Base-by-base conservation (phyloP, 495 filamentous ascomycete species). In the Aspergillus egyptiacus region DNA sequence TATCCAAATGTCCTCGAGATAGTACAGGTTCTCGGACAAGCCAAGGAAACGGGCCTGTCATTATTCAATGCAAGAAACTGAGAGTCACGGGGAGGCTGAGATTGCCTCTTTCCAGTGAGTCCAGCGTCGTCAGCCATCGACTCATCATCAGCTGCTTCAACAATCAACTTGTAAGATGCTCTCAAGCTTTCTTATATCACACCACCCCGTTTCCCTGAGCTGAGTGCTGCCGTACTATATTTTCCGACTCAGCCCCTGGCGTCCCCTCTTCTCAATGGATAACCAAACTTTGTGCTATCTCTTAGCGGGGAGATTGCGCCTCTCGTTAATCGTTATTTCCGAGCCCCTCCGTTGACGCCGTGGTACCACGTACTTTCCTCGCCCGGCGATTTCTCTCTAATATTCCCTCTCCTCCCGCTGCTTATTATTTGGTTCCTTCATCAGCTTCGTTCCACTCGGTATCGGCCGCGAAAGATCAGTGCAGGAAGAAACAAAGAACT, bases 311-410 rank as follows among this genome's bases (percentile, higher is more conserved):
- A 25, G 30, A 36, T 27, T 38, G 39, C 38, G 30, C 37, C 48
- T 35, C 40, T 42, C 37, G 30, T 37, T 44, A 7, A 32, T 42
- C 37, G 30, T 37, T 44, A 7, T 28, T 6, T 20, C 46, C 25
- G 39, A 40, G 39, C 48, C 39, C 32, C 48, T 43, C 48, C 48
- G 48, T 51, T 22, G 28, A 44, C 15, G 22, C 25, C 25, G 25
- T 5, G 5, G 25, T n/a, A n/a, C n/a, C n/a, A n/a, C n/a, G 48
- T 43, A 22, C 38, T 50, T 50, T 43, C 48, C 48, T 33, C 9
- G 27, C 37, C n/a, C 17, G 38, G 38, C 23, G 20, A 14, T 24
- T 18, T 25, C 14, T 19, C 20, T 19, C 20, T 35, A 34, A 46
- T 23, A 23, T 19, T 30, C 31, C 23, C 41, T 17, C 20, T 24